These are phyloP conservation scores for Chlamydomonas asymmetrica DNA, from an alignment of 139 green algal species.

Conservation along the genomic window DNA sequence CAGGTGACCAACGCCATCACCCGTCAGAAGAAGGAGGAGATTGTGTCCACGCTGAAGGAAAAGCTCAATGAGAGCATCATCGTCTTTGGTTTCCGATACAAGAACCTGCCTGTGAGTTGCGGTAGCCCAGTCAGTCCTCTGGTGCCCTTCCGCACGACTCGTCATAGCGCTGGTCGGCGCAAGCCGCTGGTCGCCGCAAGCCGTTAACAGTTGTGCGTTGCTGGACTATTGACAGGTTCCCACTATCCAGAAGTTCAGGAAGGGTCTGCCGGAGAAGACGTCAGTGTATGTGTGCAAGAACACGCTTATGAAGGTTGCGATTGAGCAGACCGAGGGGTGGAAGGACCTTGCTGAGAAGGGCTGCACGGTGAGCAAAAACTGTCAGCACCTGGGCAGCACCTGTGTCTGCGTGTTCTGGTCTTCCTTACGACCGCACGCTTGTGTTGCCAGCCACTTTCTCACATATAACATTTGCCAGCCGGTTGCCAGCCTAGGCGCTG, in stretches of 20 bases:
- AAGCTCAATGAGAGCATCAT: slow-evolving; percentile 73
- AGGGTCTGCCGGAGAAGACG: slow-evolving; percentile 62
- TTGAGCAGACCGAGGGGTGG: slow-evolving; percentile 71
- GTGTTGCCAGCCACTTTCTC: too few relatives aligned
- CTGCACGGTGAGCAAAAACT: slow-evolving; percentile 43
- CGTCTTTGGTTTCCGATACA: slow-evolving; percentile 82
- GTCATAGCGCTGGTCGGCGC: too few relatives aligned
- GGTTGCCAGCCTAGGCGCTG: too few relatives aligned
- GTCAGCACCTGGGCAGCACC: too few relatives aligned
- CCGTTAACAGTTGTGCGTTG: not conserved
- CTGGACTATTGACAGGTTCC: slow-evolving; percentile 71
- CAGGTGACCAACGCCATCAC: slow-evolving; percentile 77
- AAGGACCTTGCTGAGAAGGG: slow-evolving; percentile 41
- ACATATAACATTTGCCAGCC: too few relatives aligned
- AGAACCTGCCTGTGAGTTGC: slow-evolving; percentile 74
- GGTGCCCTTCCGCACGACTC: too few relatives aligned
- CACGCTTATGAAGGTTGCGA: slow-evolving; percentile 75
- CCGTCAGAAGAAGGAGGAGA: slow-evolving; percentile 77
- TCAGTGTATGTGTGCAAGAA: slow-evolving; percentile 86
- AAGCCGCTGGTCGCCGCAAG: not conserved
- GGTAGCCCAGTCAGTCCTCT: not conserved
- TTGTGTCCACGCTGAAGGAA: slow-evolving; percentile 64
- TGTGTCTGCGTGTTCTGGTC: too few relatives aligned
- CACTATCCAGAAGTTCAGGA: slow-evolving; percentile 75
- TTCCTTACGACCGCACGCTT: too few relatives aligned